Evolutionary conservation across 1,284 basidiomycete genomes (phyloP).

Genomic region (Sporisorium scitamineum): DNA sequence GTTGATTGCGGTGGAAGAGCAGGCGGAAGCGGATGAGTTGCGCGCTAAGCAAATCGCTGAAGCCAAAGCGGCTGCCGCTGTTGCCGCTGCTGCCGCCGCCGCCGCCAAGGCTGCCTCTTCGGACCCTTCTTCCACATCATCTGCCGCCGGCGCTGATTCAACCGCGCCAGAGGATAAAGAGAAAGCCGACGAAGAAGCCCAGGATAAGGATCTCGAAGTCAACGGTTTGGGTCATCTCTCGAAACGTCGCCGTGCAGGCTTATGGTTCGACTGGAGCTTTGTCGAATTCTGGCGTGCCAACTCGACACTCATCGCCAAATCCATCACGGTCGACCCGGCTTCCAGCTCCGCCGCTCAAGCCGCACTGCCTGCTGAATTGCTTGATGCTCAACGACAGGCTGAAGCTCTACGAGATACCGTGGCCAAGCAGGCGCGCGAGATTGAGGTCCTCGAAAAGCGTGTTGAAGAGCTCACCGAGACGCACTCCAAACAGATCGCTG

Average conservation of each 20-base stretch:
- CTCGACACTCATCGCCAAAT: constrained; percentile 74
- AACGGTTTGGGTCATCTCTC: constrained; percentile 48
- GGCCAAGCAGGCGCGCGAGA: constrained; percentile 45
- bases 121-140: constrained; percentile 17
- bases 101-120: constrained; percentile 12
- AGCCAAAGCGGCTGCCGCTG: constrained; percentile 36
- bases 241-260: constrained; percentile 76
- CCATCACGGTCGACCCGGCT: constrained; percentile 60
- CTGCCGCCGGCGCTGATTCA: constrained; percentile 7
- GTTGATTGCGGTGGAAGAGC: constrained; percentile 36
- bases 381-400: constrained; percentile 63
- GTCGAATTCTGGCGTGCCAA: constrained; percentile 98
- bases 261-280: constrained; percentile 98
- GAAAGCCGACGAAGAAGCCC: constrained; percentile 45
- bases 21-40: constrained; percentile 64
- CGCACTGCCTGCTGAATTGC: constrained; percentile 55
- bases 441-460: constrained; percentile 45
- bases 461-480: constrained; percentile 40
- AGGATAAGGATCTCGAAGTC: constrained; percentile 45
- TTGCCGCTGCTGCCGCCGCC: constrained; percentile 40
- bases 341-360: constrained; percentile 41
- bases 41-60: constrained; percentile 27
- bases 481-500: constrained; percentile 5
- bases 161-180: constrained; percentile 26
- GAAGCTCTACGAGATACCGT: constrained; percentile 55